Evolutionary conservation across 2,329 filamentous ascomycete genomes (phyloP), one percentile per base, ranked within the genome.

Genomic region (Colletotrichum sansevieriae): DNA sequence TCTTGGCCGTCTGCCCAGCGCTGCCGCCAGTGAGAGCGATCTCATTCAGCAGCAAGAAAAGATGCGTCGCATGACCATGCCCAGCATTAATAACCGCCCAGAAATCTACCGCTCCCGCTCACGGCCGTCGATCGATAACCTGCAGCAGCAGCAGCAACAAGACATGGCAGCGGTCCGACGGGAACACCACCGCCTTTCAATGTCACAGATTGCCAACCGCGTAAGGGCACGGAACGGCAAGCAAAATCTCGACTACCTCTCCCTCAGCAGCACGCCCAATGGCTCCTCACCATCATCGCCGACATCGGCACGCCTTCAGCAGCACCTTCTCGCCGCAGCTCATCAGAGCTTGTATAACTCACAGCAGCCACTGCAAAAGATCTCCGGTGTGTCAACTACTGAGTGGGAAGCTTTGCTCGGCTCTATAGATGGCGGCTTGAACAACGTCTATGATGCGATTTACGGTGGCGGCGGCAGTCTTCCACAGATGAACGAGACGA

Each of bases 341-440:
- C 64, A 71, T 51, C 76, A 81, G 73, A 73, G 39, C 37, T 18
- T 81, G 63, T 78, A 82, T 72, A 33, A 72, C 74, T 75, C 73
- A 74, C 78, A 73, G 49, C 78, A 79, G 46, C 72, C 78, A 15
- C 77, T 78, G 44, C 79, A 79, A 54, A 83, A 84, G 73, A 72
- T 79, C 44, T 72, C 74, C 71, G 81, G 80, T 15, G 84, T 91
- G 12, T 89, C 89, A 1, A 82, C 90, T 9, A 84, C 89, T 0
- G 93, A 96, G 73, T 97, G 94, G 94, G 94, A 97, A 77, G 89
- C 91, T 2, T 84, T 97, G 0, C 85, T 97, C 2, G 90, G 91
- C 4, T 91, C 91, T 22, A 89, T 97, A 77, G 94, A 97, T 73
- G 90, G 90, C 41, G 93, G 93, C 0, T 87, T 91, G 72, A 88